Percentiles rank a stretch among this genome's conserved stretches.
These are phyloP conservation scores for Polyporus tsugae DNA, from an alignment of 1,284 basidiomycete species.

Conservation along the genomic window DNA sequence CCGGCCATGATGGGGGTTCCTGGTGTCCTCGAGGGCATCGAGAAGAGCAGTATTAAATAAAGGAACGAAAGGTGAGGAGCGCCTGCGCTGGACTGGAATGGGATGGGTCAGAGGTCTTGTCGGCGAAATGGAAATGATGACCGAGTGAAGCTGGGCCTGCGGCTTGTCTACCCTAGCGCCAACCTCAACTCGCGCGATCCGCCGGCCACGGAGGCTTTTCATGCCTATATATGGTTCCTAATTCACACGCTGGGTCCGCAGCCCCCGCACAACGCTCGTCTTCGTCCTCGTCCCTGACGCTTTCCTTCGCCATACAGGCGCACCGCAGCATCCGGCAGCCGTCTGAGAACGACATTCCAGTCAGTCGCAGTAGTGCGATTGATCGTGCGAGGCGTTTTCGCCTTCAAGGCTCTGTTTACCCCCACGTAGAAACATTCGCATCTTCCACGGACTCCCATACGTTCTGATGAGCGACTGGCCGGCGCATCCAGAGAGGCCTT, in stretches of 20 bases:
- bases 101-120: not conserved
- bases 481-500: not conserved
- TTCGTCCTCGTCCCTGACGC: not conserved
- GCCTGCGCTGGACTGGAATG: slow-evolving; percentile 33
- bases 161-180: not conserved
- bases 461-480: not conserved
- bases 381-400: slow-evolving; percentile 6
- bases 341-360: not conserved
- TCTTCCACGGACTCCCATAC: not conserved
- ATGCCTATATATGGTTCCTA: not conserved
- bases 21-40: slow-evolving; percentile 22
- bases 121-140: slow-evolving; percentile 6
- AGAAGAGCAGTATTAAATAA: slow-evolving; percentile 27
- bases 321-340: not conserved
- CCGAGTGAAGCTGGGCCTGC: not conserved
- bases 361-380: slow-evolving; percentile 3
- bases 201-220: not conserved
- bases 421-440: not conserved
- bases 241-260: not conserved
- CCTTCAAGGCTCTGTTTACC: not conserved
- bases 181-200: slow-evolving; percentile 6
- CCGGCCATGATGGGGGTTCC: slow-evolving; percentile 31
- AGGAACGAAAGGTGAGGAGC: slow-evolving; percentile 28
- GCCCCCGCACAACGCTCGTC: not conserved
- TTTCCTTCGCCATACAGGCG: not conserved